A percentile compares a stretch with the other conserved stretches of the same genome.
Conservation (phyloP, 2,329 filamentous ascomycete genomes). For the Calonectria pseudoturangicola region DNA sequence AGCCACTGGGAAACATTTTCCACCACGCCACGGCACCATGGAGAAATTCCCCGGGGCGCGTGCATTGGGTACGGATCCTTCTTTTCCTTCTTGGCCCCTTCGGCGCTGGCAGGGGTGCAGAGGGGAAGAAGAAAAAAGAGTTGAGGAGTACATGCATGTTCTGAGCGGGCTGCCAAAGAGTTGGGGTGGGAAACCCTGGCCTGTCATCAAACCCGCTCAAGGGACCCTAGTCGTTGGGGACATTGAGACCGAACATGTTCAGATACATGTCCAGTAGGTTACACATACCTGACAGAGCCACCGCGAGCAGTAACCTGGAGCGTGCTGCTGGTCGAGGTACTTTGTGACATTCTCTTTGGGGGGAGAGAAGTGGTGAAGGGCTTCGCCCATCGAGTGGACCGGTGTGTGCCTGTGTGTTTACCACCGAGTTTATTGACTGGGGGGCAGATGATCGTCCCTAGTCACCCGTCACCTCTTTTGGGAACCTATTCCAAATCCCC, state of each 20-base stretch:
- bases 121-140: slow-evolving; percentile 1
- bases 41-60: slow-evolving; percentile 36
- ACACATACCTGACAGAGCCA: slow-evolving; percentile 27
- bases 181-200: slow-evolving; percentile 28
- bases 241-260: slow-evolving; percentile 23
- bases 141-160: slow-evolving; percentile 18
- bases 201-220: slow-evolving; percentile 34
- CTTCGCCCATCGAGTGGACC: slow-evolving; percentile 8
- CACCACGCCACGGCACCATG: slow-evolving; percentile 31
- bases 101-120: neutral
- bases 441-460: slow-evolving; percentile 24
- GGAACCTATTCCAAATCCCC: slow-evolving; percentile 14
- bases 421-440: slow-evolving; percentile 23
- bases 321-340: slow-evolving; percentile 11
- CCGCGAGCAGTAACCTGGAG: neutral
- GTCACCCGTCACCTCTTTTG: slow-evolving; percentile 21
- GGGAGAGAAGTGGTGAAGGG: slow-evolving; percentile 4
- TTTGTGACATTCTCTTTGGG: neutral
- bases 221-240: slow-evolving; percentile 27
- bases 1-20: slow-evolving; percentile 17
- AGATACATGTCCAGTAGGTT: slow-evolving; percentile 19
- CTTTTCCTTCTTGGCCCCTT: slow-evolving; percentile 3
- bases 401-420: slow-evolving; percentile 16
- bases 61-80: slow-evolving; percentile 25
- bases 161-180: slow-evolving; percentile 2